phyloP scores from a whole-genome alignment of 2,329 filamentous ascomycete genomes.

The Rhynchosporium secalis region DNA sequence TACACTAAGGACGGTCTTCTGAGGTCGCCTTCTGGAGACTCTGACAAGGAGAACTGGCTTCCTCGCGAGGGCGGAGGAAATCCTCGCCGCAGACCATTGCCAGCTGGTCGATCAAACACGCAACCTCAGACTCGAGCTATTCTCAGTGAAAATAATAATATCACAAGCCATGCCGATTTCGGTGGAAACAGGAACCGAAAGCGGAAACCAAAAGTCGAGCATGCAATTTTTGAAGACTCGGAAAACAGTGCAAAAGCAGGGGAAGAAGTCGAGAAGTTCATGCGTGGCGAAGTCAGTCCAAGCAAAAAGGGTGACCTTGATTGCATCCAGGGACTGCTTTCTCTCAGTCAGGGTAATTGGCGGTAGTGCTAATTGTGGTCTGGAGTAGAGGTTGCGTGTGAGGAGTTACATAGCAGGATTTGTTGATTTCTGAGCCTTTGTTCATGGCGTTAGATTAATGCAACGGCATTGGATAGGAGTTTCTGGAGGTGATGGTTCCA shows the following conservation, averaged over 20 bases:
- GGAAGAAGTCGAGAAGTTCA: slow-evolving; percentile 71
- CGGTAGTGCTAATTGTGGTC: slow-evolving; percentile 40
- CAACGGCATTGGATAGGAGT: slow-evolving; percentile 6
- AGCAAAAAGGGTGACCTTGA: slow-evolving; percentile 81
- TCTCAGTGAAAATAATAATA: slow-evolving; percentile 35
- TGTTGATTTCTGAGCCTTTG: slow-evolving; percentile 15
- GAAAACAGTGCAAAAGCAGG: slow-evolving; percentile 43
- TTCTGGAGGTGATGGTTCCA: slow-evolving; percentile 19
- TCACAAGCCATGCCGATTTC: slow-evolving; percentile 34
- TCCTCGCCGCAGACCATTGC: slow-evolving; percentile 38
- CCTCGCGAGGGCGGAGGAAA: slow-evolving; percentile 52
- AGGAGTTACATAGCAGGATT: slow-evolving; percentile 3
- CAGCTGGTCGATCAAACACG: slow-evolving; percentile 35
- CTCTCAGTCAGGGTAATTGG: slow-evolving; percentile 92
- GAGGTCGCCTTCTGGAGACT: slow-evolving; percentile 64
- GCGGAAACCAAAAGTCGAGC: slow-evolving; percentile 34
- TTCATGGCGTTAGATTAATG: slow-evolving; percentile 3
- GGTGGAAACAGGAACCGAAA: slow-evolving; percentile 29
- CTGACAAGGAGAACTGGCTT: slow-evolving; percentile 93
- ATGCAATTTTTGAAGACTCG: slow-evolving; percentile 56
- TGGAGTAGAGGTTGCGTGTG: neutral
- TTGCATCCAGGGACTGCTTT: slow-evolving; percentile 84
- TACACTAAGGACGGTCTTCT: slow-evolving; percentile 43
- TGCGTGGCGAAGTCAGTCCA: slow-evolving; percentile 64
- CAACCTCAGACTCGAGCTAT: slow-evolving; percentile 26